These are phyloP conservation scores for Salvia splendens DNA, from an alignment of 257 asterid genomes.

Conservation along the genomic window DNA sequence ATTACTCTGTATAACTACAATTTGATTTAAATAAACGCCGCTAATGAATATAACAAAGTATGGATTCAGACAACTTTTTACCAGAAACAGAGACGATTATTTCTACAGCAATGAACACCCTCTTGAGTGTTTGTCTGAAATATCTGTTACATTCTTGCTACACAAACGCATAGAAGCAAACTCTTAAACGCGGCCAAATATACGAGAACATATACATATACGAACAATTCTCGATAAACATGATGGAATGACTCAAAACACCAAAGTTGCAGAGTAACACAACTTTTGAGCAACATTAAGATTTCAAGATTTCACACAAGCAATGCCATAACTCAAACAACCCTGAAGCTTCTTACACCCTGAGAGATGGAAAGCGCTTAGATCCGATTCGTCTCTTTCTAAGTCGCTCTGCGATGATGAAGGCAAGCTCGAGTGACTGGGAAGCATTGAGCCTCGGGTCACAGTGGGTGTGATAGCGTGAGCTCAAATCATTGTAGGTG, in stretches of 20 bases:
- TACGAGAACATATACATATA: background rate
- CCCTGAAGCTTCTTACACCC: conserved; percentile 26
- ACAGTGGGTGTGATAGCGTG: conserved; percentile 74
- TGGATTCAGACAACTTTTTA: background rate
- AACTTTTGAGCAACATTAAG: background rate
- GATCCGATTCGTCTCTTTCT: conserved; percentile 62
- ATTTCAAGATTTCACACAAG: background rate
- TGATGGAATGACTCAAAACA: background rate
- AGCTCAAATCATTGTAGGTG: conserved; percentile 65
- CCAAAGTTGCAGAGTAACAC: background rate
- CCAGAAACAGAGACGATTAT: background rate
- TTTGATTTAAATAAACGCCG: too few species aligned
- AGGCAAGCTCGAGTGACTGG: conserved; percentile 79
- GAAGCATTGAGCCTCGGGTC: conserved; percentile 80
- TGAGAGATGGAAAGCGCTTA: conserved; percentile 41
- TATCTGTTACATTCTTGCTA: background rate
- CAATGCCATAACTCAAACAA: background rate
- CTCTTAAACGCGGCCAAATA: background rate
- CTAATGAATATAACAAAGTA: background rate
- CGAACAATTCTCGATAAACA: background rate
- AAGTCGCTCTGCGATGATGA: conserved; percentile 68
- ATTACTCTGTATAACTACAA: too few species aligned
- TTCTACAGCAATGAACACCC: background rate
- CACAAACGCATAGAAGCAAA: background rate
- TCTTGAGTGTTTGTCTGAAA: background rate